Conservation (phyloP, 1,139 yeast genomes). For the Neolecta irregularis region DNA sequence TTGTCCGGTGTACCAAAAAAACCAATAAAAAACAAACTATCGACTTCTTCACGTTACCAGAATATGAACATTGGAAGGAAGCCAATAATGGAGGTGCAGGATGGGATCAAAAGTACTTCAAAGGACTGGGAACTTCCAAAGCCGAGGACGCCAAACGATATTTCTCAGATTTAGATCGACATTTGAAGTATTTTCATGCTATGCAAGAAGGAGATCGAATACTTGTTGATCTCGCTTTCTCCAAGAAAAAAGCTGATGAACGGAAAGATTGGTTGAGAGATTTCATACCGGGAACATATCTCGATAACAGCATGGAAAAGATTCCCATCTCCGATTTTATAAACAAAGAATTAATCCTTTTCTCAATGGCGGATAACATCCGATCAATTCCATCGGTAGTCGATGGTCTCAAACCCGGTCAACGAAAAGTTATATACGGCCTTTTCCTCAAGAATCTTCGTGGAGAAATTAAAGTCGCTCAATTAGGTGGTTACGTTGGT, state of each 20-base stretch:
- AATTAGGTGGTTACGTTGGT: slow-evolving; percentile 76
- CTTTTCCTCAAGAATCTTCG: slow-evolving; percentile 69
- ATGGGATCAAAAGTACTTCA: slow-evolving; percentile 91
- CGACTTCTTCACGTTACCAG: slow-evolving; percentile 89
- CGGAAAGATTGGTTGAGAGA: slow-evolving; percentile 94
- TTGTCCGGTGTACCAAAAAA: slow-evolving; percentile 66
- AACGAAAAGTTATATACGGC: slow-evolving; percentile 81
- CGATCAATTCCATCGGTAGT: slow-evolving; percentile 88
- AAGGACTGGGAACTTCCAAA: slow-evolving; percentile 95
- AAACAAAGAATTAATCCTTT: slow-evolving; percentile 83
- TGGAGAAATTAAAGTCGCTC: slow-evolving; percentile 77
- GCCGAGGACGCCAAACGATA: slow-evolving; percentile 75
- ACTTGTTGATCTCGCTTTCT: slow-evolving; percentile 83
- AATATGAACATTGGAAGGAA: slow-evolving; percentile 86
- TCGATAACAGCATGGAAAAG: slow-evolving; percentile 60
- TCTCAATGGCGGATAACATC: slow-evolving; percentile 91
- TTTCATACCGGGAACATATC: slow-evolving; percentile 78
- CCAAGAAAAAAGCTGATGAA: slow-evolving; percentile 91
- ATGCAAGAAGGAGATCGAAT: slow-evolving; percentile 66
- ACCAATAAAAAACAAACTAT: slow-evolving; percentile 49
- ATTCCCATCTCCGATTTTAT: slow-evolving; percentile 91
- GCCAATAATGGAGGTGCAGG: slow-evolving; percentile 58
- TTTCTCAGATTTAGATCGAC: slow-evolving; percentile 71
- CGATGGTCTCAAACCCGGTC: slow-evolving; percentile 97
- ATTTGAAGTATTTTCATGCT: slow-evolving; percentile 72